These are phyloP conservation scores for Thuidium tamariscinum DNA, from an alignment of 225 moss, liverwort and hornwort species.

Conservation along the genomic window DNA sequence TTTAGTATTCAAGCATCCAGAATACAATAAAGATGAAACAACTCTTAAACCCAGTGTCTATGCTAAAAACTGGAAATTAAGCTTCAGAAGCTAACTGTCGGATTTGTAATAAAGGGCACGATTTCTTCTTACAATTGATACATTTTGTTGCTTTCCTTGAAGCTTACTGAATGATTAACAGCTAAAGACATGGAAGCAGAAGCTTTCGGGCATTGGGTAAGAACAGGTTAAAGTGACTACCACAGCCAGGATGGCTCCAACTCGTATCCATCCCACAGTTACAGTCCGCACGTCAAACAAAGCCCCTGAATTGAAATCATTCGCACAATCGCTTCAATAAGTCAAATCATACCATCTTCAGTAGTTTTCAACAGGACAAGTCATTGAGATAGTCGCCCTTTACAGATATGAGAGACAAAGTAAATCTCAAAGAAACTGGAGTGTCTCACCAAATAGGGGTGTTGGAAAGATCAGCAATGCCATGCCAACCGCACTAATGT, in stretches of 20 bases:
- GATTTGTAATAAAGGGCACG: not conserved
- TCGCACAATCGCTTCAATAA: not conserved
- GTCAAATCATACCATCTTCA: not conserved
- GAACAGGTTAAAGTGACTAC: slow-evolving; percentile 8
- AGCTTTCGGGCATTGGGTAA: not conserved
- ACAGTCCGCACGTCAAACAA: slow-evolving; percentile 69
- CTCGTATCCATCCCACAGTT: slow-evolving; percentile 78
- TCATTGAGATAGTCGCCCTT: not conserved
- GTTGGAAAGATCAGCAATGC: slow-evolving; percentile 65
- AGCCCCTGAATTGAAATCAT: slow-evolving; percentile 29
- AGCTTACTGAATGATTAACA: not conserved
- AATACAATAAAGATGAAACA: not conserved
- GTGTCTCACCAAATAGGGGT: slow-evolving; percentile 53
- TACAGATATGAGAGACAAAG: not conserved
- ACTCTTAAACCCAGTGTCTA: not conserved
- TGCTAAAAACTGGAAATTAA: not conserved
- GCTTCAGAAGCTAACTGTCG: not conserved
- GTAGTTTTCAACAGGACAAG: not conserved
- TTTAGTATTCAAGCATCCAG: not conserved
- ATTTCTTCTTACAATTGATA: not conserved
- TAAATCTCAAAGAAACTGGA: not conserved
- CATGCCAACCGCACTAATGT: slow-evolving; percentile 60
- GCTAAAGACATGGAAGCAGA: not conserved
- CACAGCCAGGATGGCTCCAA: slow-evolving; percentile 78
- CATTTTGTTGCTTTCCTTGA: not conserved